Percentiles rank a stretch among this genome's conserved stretches.
These are phyloP conservation scores for Umbelopsis ramanniana DNA, from an alignment of 192 early-diverging fungal genomes.

Conservation along the genomic window DNA sequence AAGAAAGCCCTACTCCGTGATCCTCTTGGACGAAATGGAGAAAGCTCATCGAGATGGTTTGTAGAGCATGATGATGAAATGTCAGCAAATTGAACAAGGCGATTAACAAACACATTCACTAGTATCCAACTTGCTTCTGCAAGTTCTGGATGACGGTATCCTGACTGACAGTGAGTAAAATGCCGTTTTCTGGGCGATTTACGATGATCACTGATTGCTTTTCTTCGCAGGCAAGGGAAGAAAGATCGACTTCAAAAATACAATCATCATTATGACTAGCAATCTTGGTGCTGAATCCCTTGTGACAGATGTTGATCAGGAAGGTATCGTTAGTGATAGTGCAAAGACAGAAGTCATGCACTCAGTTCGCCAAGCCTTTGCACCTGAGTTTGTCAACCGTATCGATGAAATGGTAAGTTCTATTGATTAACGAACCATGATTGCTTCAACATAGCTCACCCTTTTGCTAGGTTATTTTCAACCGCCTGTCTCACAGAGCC, in stretches of 20 bases:
- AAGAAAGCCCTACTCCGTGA: slow-evolving; percentile 87
- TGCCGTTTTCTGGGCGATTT: neutral
- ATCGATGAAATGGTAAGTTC: slow-evolving; percentile 85
- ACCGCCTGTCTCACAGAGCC: slow-evolving; percentile 66
- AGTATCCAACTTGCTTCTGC: slow-evolving; percentile 80
- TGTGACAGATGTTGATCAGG: slow-evolving; percentile 36
- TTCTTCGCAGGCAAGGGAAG: slow-evolving; percentile 75
- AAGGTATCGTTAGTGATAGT: slow-evolving; percentile 27
- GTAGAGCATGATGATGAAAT: slow-evolving; percentile 20
- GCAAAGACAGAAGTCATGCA: slow-evolving; percentile 72
- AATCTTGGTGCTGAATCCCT: slow-evolving; percentile 44
- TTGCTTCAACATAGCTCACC: neutral
- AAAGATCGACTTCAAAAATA: slow-evolving; percentile 93
- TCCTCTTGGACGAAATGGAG: slow-evolving; percentile 98
- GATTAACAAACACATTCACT: neutral
- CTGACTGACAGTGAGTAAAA: slow-evolving; percentile 73
- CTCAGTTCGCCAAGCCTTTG: slow-evolving; percentile 80
- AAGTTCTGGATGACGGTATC: slow-evolving; percentile 93
- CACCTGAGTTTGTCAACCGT: slow-evolving; percentile 96
- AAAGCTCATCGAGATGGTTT: slow-evolving; percentile 81
- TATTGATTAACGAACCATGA: neutral
- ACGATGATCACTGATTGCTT: too few relatives aligned
- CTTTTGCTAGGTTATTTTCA: slow-evolving; percentile 61
- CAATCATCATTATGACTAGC: slow-evolving; percentile 91
- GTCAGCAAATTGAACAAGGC: too few relatives aligned